A percentile compares a stretch with the other conserved stretches of the same genome.
phyloP scores from a whole-genome alignment of 176 grass and related monocot species.

The Metroxylon sagu region DNA sequence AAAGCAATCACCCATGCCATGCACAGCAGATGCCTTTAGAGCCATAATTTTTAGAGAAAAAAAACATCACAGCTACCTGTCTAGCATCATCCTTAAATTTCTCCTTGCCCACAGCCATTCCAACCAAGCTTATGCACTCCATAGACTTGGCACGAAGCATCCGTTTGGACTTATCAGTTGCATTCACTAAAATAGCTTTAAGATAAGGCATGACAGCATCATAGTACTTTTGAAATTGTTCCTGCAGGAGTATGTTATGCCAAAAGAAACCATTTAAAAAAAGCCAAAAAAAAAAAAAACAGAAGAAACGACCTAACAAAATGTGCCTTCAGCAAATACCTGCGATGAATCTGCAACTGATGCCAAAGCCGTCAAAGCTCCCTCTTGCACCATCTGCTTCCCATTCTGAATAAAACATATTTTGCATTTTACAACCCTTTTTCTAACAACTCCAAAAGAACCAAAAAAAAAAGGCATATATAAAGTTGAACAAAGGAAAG shows the following conservation, averaged over 20 bases:
- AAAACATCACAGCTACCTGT: constrained; percentile 32
- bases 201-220: constrained; percentile 98
- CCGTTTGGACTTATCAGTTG: constrained; percentile 94
- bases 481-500: background rate
- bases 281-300: too few species aligned
- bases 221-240: constrained; percentile 97
- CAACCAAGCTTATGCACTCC: constrained; percentile 99
- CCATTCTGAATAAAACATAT: constrained; percentile 55
- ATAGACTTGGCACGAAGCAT: constrained; percentile 98
- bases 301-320: constrained; percentile 1
- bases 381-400: constrained; percentile 99
- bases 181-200: constrained; percentile 96
- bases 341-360: constrained; percentile 99
- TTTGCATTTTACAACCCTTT: too few species aligned
- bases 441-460: too few species aligned
- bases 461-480: too few species aligned
- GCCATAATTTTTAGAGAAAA: too few species aligned
- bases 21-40: too few species aligned
- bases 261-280: background rate
- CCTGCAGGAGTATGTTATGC: constrained; percentile 28
- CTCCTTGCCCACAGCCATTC: constrained; percentile 99
- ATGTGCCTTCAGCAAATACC: constrained; percentile 28
- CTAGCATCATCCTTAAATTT: constrained; percentile 98
- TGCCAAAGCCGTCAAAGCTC: constrained; percentile 88
- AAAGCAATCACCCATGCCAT: too few species aligned